These are phyloP conservation scores for Erysiphe pulchra DNA, from an alignment of 2,329 filamentous ascomycete species.

Conservation along the genomic window DNA sequence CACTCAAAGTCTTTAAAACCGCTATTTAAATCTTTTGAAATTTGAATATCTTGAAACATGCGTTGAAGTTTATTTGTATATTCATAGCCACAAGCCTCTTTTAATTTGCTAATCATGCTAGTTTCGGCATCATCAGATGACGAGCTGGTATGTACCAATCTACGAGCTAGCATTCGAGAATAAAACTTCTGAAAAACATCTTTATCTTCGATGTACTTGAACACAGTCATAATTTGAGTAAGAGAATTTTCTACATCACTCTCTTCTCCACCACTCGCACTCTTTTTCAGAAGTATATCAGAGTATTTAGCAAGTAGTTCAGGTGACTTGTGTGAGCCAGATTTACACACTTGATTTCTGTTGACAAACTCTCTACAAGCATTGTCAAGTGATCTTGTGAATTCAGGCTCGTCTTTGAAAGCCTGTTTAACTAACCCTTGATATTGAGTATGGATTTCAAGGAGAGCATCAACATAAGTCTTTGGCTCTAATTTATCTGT, in stretches of 20 bases:
- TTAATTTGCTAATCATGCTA: constrained; percentile 97
- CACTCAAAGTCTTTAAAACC: constrained; percentile 61
- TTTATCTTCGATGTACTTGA: constrained; percentile 99
- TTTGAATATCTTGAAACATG: constrained; percentile 99
- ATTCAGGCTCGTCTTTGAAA: constrained; percentile 88
- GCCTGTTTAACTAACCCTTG: constrained; percentile 74
- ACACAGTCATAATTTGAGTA: constrained; percentile 92
- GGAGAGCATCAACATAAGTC: constrained; percentile 80
- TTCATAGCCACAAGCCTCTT: constrained; percentile 94
- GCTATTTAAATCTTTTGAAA: constrained; percentile 86
- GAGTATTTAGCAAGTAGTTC: constrained; percentile 90
- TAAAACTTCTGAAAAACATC: constrained; percentile 99
- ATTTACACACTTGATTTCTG: constrained; percentile 85
- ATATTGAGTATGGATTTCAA: constrained; percentile 88
- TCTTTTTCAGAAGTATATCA: constrained; percentile 78
- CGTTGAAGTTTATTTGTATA: constrained; percentile 98
- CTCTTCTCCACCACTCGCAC: constrained; percentile 76
- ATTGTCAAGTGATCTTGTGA: constrained; percentile 86
- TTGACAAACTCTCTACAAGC: constrained; percentile 97
- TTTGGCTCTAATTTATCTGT: constrained; percentile 86
- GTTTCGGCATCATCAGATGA: constrained; percentile 94
- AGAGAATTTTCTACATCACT: constrained; percentile 75
- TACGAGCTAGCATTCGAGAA: constrained; percentile 83
- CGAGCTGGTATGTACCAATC: constrained; percentile 81
- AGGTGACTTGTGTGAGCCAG: constrained; percentile 77